These are phyloP conservation scores for Coffea humblotiana DNA, from an alignment of 305 asterid genomes.

Conservation along the genomic window DNA sequence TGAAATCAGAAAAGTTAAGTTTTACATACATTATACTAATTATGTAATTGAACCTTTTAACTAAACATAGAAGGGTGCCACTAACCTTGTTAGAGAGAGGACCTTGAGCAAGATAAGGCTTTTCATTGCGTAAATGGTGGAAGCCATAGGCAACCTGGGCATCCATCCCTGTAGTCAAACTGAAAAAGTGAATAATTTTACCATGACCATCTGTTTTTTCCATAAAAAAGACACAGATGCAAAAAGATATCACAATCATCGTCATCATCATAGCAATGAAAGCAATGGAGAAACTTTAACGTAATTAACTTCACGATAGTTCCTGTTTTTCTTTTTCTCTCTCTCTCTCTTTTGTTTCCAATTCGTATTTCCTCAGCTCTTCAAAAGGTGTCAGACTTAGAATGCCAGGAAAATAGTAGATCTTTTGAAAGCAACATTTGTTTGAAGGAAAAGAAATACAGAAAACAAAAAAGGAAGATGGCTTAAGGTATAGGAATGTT, in stretches of 20 bases:
- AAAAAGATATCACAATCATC: not conserved
- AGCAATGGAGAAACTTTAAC: not conserved
- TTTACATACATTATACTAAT: not conserved
- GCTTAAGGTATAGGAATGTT: not conserved
- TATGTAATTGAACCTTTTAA: not conserved
- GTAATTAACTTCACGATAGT: not conserved
- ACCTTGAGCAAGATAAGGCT: conserved; percentile 95
- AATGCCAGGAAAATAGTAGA: not conserved
- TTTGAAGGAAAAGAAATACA: not conserved
- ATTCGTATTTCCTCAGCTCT: not conserved
- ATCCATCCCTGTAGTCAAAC: conserved; percentile 79
- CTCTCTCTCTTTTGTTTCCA: not conserved
- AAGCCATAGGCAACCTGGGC: conserved; percentile 99
- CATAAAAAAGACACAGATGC: not conserved
- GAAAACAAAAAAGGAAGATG: not conserved
- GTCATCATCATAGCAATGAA: not conserved
- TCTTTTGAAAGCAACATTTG: not conserved
- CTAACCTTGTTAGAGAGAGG: conserved; percentile 92
- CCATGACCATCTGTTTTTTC: not conserved
- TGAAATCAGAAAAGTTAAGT: not conserved
- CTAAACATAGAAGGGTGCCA: conserved; percentile 5
- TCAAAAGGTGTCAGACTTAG: not conserved
- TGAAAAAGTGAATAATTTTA: conserved; percentile 16
- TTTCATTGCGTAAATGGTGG: conserved; percentile 93
- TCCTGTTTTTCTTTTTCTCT: not conserved